Evolutionary conservation across 75 land plant species (phyloP), one percentile per base, ranked within the genome.

Genomic region (Pinus tabuliformis): DNA sequence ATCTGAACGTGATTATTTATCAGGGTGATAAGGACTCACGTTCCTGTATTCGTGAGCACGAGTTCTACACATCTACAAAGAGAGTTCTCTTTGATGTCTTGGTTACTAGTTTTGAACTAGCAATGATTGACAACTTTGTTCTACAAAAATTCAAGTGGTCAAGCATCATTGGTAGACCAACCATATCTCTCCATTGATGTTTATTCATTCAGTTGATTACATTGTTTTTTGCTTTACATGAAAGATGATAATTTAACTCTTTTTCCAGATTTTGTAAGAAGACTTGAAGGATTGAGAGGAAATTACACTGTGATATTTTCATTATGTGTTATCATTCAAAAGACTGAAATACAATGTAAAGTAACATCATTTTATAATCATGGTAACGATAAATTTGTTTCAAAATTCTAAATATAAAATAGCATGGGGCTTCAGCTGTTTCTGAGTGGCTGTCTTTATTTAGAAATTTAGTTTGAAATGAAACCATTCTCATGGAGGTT

Each of bases 21-120:
- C 78, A 83, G 60, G 84, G 84, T n/a, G 83, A 81, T 18, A 81
- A 83, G 42, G 78, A 75, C 7, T 62, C 76, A 33, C 77, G 84
- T 33, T 59, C 58, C 49, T 49, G 74, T 54, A 81, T 83, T 16
- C 84, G 70, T 12, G 59, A 75, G 45, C 56, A 83, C 60, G 84
- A 83, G 58, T 75, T 83, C 26, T 81, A 80, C 58, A 75, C 78
- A 33, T 42, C 60, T 30, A 71, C 30, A 4, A 75, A 83, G 56
- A 54, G 57, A 15, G 66, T 81, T 28, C 57, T 83, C 59, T 80
- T 83, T 58, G 84, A 83, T 61, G 84, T 70, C 21, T 30, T 83
- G 77, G 73, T 83, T 45, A 83, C 84, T 81, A 62, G 77, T 22
- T 80, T 57, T 81, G 83, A 83, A 39, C 59, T 83, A 58, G 78